Evolutionary conservation across 2,329 filamentous ascomycete species (phyloP), one percentile per base, ranked within the genome.

Genomic region (Paraconiothyrium sp.): DNA sequence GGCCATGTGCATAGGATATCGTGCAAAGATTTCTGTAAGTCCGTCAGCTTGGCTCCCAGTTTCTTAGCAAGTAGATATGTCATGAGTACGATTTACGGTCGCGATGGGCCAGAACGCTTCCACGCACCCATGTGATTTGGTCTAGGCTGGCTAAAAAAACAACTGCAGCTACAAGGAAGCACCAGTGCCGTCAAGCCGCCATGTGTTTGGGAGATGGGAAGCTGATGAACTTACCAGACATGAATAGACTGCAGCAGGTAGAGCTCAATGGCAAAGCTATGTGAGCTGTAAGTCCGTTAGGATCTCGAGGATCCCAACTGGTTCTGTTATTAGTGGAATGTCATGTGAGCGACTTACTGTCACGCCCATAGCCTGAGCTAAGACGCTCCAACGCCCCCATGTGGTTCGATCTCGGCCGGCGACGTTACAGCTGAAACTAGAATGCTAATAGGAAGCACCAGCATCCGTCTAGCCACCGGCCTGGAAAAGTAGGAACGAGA

Each of bases 71-170:
- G n/a, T n/a, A n/a, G n/a, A n/a, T n/a, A n/a, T n/a, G n/a, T 20
- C 20, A 20, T 20, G 20, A 20, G 20, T 20, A 20, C 20, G 20
- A 20, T 1, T 20, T 20, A 20, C 1, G 20, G 20, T 20, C 20
- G 20, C 20, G 20, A 20, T 20, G 20, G 20, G 20, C 20, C 20
- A 20, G 20, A 20, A 1, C 20, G 20, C 20, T 20, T 20, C 20
- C 20, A 51, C 49, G 49, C 32, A 37, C n/a, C 11, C 49, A 37
- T 51, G 49, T 39, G 6, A 34, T 51, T 51, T n/a, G n/a, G 39
- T 51, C 49, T 51, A 24, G n/a, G n/a, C n/a, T n/a, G n/a, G n/a
- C n/a, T n/a, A n/a, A n/a, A n/a, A n/a, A n/a, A n/a, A n/a, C n/a
- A n/a, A n/a, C n/a, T n/a, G n/a, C n/a, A n/a, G n/a, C n/a, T n/a